These are phyloP conservation scores for Moricandia arvensis DNA, from an alignment of 345 rosid species.

Conservation along the genomic window DNA sequence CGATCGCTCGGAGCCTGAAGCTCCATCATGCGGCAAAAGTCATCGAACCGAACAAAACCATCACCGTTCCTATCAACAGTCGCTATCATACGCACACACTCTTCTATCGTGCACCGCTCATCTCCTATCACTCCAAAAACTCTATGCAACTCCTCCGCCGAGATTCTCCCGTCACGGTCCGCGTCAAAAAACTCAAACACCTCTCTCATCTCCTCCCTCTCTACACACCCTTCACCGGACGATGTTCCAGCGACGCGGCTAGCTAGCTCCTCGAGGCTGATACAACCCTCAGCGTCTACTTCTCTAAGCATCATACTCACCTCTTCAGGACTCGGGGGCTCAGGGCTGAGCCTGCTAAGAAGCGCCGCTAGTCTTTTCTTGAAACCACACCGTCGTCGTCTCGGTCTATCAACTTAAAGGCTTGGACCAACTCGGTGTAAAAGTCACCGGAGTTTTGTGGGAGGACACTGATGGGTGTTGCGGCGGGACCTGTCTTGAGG, in stretches of 20 bases:
- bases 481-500: conserved; percentile 17
- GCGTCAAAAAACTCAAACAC: conserved; percentile 73
- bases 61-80: conserved; percentile 68
- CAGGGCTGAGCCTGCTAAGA: conserved; percentile 53
- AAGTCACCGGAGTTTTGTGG: conserved; percentile 26
- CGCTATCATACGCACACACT: conserved; percentile 87
- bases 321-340: conserved; percentile 62
- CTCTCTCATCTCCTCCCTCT: conserved; percentile 64
- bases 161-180: conserved; percentile 84
- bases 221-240: conserved; percentile 46
- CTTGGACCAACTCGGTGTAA: conserved; percentile 46
- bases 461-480: conserved; percentile 75
- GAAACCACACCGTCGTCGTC: conserved; percentile 63
- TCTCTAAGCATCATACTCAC: conserved; percentile 58
- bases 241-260: conserved; percentile 44
- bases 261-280: conserved; percentile 59
- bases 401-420: conserved; percentile 53
- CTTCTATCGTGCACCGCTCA: conserved; percentile 77
- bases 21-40: conserved; percentile 81
- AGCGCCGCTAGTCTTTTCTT: conserved; percentile 59
- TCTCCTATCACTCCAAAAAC: conserved; percentile 64
- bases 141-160: conserved; percentile 70
- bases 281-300: conserved; percentile 38
- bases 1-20: conserved; percentile 28
- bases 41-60: conserved; percentile 91